phyloP scores from a whole-genome alignment of 441 rosid species.

The Biscutella auriculata region DNA sequence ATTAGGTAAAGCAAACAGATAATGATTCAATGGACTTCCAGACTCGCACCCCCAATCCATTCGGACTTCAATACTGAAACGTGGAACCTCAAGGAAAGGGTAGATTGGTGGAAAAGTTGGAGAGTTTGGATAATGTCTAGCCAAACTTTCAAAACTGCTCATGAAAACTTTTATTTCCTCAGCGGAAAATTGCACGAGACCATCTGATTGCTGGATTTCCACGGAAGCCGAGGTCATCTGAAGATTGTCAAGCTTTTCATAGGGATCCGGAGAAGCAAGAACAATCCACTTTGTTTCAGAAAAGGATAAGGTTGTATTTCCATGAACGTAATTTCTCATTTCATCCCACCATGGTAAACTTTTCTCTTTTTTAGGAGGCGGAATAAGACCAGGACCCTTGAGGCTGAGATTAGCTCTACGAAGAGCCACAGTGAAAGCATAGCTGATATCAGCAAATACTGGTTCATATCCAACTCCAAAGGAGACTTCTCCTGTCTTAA shows the following conservation, averaged over 20 bases:
- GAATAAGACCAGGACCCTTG: slow-evolving; percentile 45
- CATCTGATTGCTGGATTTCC: slow-evolving; percentile 95
- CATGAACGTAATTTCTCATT: slow-evolving; percentile 89
- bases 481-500: slow-evolving; percentile 69
- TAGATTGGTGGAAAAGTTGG: slow-evolving; percentile 36
- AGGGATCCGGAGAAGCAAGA: slow-evolving; percentile 94
- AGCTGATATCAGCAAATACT: slow-evolving; percentile 82
- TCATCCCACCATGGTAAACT: slow-evolving; percentile 99
- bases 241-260: slow-evolving; percentile 88
- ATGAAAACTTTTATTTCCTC: slow-evolving; percentile 59
- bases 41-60: slow-evolving; percentile 97
- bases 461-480: slow-evolving; percentile 99
- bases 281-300: slow-evolving; percentile 62
- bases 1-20: slow-evolving; percentile 68
- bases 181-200: slow-evolving; percentile 56
- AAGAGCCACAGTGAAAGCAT: slow-evolving; percentile 96
- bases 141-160: slow-evolving; percentile 85
- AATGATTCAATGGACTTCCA: slow-evolving; percentile 77
- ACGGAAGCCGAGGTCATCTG: slow-evolving; percentile 56
- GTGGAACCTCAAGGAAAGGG: slow-evolving; percentile 66
- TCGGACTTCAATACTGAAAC: slow-evolving; percentile 67
- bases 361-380: slow-evolving; percentile 64
- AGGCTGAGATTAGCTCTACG: slow-evolving; percentile 92
- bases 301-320: slow-evolving; percentile 56
- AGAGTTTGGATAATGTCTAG: slow-evolving; percentile 44